Evolutionary conservation across 2,329 filamentous ascomycete genomes (phyloP).

Genomic region (Penicillium sp.): DNA sequence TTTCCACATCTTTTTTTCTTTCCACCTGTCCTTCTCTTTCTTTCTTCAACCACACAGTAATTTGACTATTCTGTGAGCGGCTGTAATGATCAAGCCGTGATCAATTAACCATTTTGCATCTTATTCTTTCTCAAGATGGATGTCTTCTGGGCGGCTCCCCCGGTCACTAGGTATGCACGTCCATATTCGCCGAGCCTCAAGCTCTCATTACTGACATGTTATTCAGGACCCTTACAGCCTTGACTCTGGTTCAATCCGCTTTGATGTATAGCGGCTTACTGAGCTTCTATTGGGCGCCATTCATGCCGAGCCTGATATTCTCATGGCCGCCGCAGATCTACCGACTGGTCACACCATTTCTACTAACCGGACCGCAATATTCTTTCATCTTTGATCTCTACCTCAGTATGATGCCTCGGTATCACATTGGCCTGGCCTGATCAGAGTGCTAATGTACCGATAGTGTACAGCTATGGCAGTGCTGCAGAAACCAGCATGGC

Average conservation of each 20-base stretch:
- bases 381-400: conserved; percentile 72
- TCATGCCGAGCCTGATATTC: conserved; percentile 53
- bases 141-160: conserved; percentile 64
- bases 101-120: conserved; percentile 17
- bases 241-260: conserved; percentile 63
- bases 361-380: conserved; percentile 54
- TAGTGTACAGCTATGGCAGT: conserved; percentile 74
- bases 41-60: conserved; percentile 7
- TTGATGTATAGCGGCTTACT: conserved; percentile 61
- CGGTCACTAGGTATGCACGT: conserved; percentile 61
- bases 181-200: conserved; percentile 9
- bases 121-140: conserved; percentile 49
- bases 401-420: conserved; percentile 54
- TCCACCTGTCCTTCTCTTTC: conserved; percentile 20
- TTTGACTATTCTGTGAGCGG: conserved; percentile 5
- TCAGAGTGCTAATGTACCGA: conserved; percentile 35
- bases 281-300: conserved; percentile 54
- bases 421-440: conserved; percentile 19
- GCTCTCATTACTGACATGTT: conserved; percentile 46
- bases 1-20: conserved; percentile 23
- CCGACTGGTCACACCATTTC: conserved; percentile 59
- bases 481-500: conserved; percentile 70
- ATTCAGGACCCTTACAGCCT: conserved; percentile 66
- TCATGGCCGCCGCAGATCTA: conserved; percentile 61
- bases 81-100: conserved; percentile 16